A percentile compares a stretch with the other conserved stretches of the same genome.
phyloP scores from a whole-genome alignment of 495 filamentous ascomycete species.

The Cercophora samala region DNA sequence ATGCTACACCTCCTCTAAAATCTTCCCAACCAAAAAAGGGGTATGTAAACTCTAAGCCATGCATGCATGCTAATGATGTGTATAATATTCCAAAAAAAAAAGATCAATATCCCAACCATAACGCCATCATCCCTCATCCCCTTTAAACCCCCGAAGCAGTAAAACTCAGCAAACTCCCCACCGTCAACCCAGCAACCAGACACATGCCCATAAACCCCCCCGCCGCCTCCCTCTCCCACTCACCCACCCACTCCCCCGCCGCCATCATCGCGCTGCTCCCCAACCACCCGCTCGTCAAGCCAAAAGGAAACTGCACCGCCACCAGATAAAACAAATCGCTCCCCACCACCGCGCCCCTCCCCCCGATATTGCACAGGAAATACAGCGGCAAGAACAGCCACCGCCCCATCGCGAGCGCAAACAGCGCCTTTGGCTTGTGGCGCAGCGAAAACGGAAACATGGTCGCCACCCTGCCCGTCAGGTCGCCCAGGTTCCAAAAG shows the following conservation, averaged over 20 bases:
- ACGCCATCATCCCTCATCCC: background rate
- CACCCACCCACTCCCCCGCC: constrained; percentile 70
- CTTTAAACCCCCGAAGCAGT: constrained; percentile 51
- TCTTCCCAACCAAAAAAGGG: background rate
- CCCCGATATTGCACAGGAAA: constrained; percentile 78
- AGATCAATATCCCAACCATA: background rate
- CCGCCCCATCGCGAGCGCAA: constrained; percentile 61
- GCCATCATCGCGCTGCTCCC: constrained; percentile 88
- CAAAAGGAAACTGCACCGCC: constrained; percentile 79
- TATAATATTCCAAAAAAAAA: background rate
- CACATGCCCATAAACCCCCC: constrained; percentile 93
- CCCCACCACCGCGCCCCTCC: constrained; percentile 61
- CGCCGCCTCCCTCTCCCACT: constrained; percentile 77
- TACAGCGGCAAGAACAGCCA: constrained; percentile 79
- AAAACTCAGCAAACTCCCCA: constrained; percentile 88
- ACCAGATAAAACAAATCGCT: constrained; percentile 88
- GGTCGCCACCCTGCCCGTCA: constrained; percentile 70
- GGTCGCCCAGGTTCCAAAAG: constrained; percentile 89
- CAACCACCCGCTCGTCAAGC: constrained; percentile 80
- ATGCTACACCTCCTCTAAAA: background rate
- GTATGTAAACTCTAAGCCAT: background rate
- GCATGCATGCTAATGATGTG: background rate
- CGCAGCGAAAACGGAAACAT: constrained; percentile 59
- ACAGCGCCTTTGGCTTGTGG: constrained; percentile 59
- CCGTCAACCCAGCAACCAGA: constrained; percentile 76